Conservation (phyloP, 306 rosid species). For the Datisca glomerata region DNA sequence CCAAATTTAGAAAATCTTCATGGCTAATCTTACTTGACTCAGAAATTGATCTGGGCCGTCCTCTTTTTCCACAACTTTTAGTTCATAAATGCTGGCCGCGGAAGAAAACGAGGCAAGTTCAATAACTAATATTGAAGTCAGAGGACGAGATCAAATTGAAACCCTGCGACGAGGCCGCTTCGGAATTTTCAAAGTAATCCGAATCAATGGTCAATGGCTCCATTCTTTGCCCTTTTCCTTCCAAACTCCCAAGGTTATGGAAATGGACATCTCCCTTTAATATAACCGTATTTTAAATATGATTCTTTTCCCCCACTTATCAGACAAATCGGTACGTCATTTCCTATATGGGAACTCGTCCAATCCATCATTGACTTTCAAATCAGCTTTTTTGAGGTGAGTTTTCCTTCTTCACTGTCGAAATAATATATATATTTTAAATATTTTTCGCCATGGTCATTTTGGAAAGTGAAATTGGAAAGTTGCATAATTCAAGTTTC, state of each 20-base stretch:
- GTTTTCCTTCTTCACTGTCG: no score
- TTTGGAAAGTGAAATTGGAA: no score
- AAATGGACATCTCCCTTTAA: background rate
- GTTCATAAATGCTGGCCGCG: constrained; percentile 25
- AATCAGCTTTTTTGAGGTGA: no score
- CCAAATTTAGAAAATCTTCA: constrained; percentile 12
- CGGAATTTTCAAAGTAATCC: constrained; percentile 53
- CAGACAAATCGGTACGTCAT: no score
- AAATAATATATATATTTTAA: no score
- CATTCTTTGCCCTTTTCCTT: constrained; percentile 11
- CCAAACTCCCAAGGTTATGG: background rate
- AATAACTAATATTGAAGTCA: constrained; percentile 16
- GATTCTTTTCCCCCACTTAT: no score
- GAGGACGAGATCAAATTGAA: constrained; percentile 29
- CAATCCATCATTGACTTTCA: no score
- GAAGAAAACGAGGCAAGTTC: constrained; percentile 21
- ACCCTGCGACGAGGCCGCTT: constrained; percentile 39
- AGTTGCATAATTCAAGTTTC: no score
- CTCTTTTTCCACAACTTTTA: constrained; percentile 11
- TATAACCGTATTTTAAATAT: background rate
- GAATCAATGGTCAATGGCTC: constrained; percentile 55
- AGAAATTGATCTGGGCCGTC: constrained; percentile 32
- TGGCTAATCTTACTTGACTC: constrained; percentile 18
- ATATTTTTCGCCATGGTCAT: no score
- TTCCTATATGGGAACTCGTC: no score